Percentiles rank a stretch among this genome's conserved stretches.
These are phyloP conservation scores for Boletellus emodensis DNA, from an alignment of 768 basidiomycete genomes.

Conservation along the genomic window DNA sequence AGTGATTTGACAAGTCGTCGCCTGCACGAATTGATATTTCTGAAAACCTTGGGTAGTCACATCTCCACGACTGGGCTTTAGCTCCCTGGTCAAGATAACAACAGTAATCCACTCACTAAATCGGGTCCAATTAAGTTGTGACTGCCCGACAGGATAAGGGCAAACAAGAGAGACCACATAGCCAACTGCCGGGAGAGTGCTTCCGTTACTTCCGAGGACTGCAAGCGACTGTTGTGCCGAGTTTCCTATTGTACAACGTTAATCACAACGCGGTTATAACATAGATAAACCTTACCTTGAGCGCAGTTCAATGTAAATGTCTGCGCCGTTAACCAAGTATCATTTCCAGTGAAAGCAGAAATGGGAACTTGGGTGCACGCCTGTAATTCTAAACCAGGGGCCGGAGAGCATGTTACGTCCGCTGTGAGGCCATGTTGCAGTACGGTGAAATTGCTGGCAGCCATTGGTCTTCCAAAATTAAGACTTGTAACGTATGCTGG, in stretches of 20 bases:
- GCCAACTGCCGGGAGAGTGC: not conserved
- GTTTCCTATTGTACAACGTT: too few relatives aligned
- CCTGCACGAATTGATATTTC: conserved; percentile 4
- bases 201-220: too few relatives aligned
- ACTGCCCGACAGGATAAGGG: not conserved
- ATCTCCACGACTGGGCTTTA: not conserved
- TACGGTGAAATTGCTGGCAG: not conserved
- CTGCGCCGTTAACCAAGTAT: too few relatives aligned
- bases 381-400: not conserved
- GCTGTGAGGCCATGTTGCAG: conserved; percentile 8
- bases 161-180: conserved; percentile 7
- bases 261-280: too few relatives aligned
- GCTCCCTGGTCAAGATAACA: not conserved
- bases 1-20: conserved; percentile 5
- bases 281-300: too few relatives aligned
- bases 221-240: too few relatives aligned
- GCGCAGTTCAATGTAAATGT: too few relatives aligned
- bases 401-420: conserved; percentile 2
- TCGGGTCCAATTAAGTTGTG: not conserved
- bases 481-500: not conserved
- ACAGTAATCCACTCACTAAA: not conserved
- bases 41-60: too few relatives aligned
- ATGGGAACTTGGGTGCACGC: too few relatives aligned
- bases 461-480: not conserved
- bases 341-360: too few relatives aligned